Conservation (phyloP, 1,284 basidiomycete genomes). For the Cryptococcus floricola region DNA sequence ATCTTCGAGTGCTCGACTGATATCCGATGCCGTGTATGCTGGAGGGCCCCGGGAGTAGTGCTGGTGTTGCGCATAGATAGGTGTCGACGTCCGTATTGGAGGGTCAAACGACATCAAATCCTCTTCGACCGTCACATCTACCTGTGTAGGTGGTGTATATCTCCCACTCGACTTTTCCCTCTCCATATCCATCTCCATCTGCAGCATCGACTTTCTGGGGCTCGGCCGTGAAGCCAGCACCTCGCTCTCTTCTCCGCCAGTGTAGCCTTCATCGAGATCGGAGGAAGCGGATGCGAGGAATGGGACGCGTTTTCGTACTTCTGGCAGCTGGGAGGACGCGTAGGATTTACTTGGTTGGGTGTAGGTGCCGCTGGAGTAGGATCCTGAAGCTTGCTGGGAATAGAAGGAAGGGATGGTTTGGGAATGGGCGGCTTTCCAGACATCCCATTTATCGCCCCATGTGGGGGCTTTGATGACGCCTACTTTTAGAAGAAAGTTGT, state of each 20-base stretch:
- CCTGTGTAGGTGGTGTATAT: not conserved
- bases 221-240: not conserved
- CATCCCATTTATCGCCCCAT: slow-evolving; percentile 46
- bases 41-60: slow-evolving; percentile 13
- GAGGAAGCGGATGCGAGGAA: slow-evolving; percentile 43
- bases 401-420: not conserved
- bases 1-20: slow-evolving; percentile 13
- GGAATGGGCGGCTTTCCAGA: slow-evolving; percentile 29
- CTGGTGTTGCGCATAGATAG: slow-evolving; percentile 17
- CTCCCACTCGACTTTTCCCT: too few relatives aligned
- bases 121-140: slow-evolving; percentile 12
- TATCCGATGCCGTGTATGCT: slow-evolving; percentile 28
- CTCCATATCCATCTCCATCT: not conserved
- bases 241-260: slow-evolving; percentile 14
- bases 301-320: slow-evolving; percentile 27
- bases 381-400: not conserved
- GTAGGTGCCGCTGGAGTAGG: not conserved
- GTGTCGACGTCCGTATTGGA: slow-evolving; percentile 35
- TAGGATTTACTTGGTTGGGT: not conserved
- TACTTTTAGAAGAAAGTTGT: slow-evolving; percentile 47
- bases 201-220: slow-evolving; percentile 10
- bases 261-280: slow-evolving; percentile 40
- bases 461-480: slow-evolving; percentile 43
- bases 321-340: slow-evolving; percentile 6
- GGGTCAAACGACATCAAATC: slow-evolving; percentile 22